Conservation (phyloP, 306 rosid genomes). For the Fagus sylvatica region DNA sequence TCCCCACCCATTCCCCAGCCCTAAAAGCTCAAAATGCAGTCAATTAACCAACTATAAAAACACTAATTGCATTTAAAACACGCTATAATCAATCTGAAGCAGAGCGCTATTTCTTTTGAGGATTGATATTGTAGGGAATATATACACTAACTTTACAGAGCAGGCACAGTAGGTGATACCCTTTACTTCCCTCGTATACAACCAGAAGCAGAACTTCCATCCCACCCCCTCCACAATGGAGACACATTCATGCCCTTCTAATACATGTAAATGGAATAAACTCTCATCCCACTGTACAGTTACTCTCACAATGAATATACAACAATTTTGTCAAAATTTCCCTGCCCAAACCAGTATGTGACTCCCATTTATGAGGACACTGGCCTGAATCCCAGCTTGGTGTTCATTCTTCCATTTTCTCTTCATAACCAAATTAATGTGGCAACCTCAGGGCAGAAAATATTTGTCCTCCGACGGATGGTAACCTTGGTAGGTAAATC, state of each 20-base stretch:
- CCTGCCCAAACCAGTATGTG: conserved; percentile 28
- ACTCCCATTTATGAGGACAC: conserved; percentile 30
- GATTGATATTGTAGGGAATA: conserved; percentile 33
- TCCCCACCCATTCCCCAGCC: too few species aligned
- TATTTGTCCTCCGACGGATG: conserved; percentile 19
- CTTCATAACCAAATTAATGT: neutral
- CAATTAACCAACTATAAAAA: neutral
- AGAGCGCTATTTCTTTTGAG: conserved; percentile 25
- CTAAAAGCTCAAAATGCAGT: too few species aligned
- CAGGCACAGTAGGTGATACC: conserved; percentile 39
- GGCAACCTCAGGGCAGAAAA: conserved; percentile 24
- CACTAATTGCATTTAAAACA: neutral
- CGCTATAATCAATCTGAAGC: conserved; percentile 12
- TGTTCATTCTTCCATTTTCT: neutral
- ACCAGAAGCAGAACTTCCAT: conserved; percentile 46
- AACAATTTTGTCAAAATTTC: conserved; percentile 55
- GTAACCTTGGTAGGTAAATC: conserved; percentile 34
- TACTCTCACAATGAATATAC: conserved; percentile 65
- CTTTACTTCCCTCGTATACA: conserved; percentile 33
- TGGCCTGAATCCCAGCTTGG: conserved; percentile 1
- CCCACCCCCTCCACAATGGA: conserved; percentile 12
- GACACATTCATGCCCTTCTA: conserved; percentile 42
- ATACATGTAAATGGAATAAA: conserved; percentile 50
- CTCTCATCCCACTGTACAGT: conserved; percentile 75
- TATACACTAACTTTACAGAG: conserved; percentile 63